Conservation (phyloP, 2,329 filamentous ascomycete genomes). For the Nemania abortiva region DNA sequence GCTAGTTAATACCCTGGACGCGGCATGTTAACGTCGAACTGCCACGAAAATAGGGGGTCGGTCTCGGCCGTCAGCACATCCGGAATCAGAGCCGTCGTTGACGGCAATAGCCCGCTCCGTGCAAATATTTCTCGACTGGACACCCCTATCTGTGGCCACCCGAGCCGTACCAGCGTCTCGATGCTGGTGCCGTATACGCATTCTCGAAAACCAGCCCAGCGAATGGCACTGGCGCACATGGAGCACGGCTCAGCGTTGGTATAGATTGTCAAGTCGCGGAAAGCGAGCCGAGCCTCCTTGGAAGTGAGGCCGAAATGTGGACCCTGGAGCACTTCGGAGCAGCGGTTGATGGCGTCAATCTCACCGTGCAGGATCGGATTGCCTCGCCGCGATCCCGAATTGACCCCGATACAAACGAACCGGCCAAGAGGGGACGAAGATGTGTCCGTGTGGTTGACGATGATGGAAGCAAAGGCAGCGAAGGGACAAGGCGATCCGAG, state of each 20-base stretch:
- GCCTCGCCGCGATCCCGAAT: not conserved
- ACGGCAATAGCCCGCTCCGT: not conserved
- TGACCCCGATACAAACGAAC: not conserved
- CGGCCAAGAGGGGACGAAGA: slow-evolving; percentile 2
- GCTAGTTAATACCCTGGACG: too few species aligned
- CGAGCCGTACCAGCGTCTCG: not conserved
- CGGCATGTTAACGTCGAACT: not conserved
- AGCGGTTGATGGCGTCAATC: slow-evolving; percentile 6
- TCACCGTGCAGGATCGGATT: slow-evolving; percentile 1
- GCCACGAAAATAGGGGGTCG: slow-evolving; percentile 1
- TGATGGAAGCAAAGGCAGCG: not conserved
- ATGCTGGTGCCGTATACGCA: slow-evolving; percentile 9
- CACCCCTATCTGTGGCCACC: not conserved
- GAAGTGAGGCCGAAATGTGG: not conserved
- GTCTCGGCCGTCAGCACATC: slow-evolving; percentile 5
- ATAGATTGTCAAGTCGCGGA: slow-evolving; percentile 3
- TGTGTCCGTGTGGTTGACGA: slow-evolving; percentile 1
- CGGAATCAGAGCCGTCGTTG: slow-evolving; percentile 6
- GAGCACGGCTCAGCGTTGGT: slow-evolving; percentile 5
- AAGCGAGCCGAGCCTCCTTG: not conserved
- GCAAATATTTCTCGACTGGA: slow-evolving; percentile 4
- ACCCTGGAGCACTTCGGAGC: not conserved
- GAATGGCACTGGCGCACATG: slow-evolving; percentile 7
- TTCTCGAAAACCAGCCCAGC: slow-evolving; percentile 2
- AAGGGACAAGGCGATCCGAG: slow-evolving; percentile 2